Conservation (phyloP, 441 rosid genomes). For the Breynia disticha region DNA sequence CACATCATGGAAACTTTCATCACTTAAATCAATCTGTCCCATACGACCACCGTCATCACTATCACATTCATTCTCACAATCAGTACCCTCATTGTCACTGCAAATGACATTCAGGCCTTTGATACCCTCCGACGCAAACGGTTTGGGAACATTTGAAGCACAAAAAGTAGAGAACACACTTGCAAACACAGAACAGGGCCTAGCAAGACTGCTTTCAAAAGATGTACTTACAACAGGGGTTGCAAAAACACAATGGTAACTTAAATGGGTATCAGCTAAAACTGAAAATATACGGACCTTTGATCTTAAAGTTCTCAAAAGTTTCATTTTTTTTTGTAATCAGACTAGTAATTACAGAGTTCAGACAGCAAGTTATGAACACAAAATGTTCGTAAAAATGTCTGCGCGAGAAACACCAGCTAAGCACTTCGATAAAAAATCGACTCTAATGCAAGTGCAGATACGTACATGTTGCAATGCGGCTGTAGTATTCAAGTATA, state of each 20-base stretch:
- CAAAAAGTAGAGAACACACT: conserved; percentile 16
- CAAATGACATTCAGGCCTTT: not conserved
- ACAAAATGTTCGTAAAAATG: conserved; percentile 33
- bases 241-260: conserved; percentile 11
- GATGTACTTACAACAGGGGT: conserved; percentile 16
- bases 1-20: conserved; percentile 32
- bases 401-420: conserved; percentile 14
- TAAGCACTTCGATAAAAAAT: too few species aligned
- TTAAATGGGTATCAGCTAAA: conserved; percentile 20
- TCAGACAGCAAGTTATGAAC: not conserved
- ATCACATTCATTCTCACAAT: conserved; percentile 7
- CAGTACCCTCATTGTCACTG: not conserved
- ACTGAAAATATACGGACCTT: conserved; percentile 2
- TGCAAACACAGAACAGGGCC: conserved; percentile 13
- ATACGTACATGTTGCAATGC: too few species aligned
- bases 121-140: not conserved
- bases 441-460: too few species aligned
- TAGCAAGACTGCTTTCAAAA: conserved; percentile 7
- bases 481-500: too few species aligned
- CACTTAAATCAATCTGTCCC: conserved; percentile 12
- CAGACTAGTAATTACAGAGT: too few species aligned
- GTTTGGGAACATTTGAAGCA: not conserved
- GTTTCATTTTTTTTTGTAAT: too few species aligned
- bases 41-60: conserved; percentile 22
- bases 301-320: not conserved